Evolutionary conservation across 371 early-diverging fungal genomes (phyloP).

Genomic region (Actinomortierella ambigua): DNA sequence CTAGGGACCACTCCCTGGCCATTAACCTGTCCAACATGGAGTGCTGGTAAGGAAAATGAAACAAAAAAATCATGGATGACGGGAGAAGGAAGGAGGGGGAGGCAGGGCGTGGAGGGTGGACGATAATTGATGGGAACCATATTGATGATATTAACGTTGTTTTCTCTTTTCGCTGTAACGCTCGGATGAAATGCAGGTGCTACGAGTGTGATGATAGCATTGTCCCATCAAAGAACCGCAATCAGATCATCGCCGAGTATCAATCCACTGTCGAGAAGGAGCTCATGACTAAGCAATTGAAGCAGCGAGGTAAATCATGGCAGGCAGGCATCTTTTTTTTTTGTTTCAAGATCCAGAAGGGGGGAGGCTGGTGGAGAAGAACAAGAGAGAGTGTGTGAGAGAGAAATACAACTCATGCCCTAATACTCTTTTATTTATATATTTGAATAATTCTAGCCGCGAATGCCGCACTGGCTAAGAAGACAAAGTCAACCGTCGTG

Average conservation of each 20-base stretch:
- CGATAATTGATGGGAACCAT: not conserved
- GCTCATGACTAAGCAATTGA: constrained; percentile 20
- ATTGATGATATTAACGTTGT: not conserved
- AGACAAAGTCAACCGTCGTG: constrained; percentile 13
- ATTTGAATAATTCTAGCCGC: constrained; percentile 1
- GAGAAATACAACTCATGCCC: no score
- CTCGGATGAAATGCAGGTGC: constrained; percentile 20
- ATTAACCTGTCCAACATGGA: constrained; percentile 30
- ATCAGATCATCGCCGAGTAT: constrained; percentile 27
- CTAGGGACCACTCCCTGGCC: constrained; percentile 29
- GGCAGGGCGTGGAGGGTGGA: not conserved
- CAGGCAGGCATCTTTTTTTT: no score
- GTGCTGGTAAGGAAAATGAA: constrained; percentile 30
- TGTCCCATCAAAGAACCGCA: constrained; percentile 30
- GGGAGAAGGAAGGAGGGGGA: not conserved
- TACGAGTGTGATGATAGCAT: constrained; percentile 35
- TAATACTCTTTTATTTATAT: no score
- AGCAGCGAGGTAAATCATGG: constrained; percentile 18
- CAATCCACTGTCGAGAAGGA: constrained; percentile 15
- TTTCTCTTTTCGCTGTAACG: not conserved
- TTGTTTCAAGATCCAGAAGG: no score
- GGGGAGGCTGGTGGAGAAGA: no score
- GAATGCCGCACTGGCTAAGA: constrained; percentile 17
- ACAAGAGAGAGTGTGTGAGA: no score
- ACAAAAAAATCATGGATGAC: not conserved